Conservation (phyloP, 1,139 yeast genomes). For the Geotrichum europaeum region DNA sequence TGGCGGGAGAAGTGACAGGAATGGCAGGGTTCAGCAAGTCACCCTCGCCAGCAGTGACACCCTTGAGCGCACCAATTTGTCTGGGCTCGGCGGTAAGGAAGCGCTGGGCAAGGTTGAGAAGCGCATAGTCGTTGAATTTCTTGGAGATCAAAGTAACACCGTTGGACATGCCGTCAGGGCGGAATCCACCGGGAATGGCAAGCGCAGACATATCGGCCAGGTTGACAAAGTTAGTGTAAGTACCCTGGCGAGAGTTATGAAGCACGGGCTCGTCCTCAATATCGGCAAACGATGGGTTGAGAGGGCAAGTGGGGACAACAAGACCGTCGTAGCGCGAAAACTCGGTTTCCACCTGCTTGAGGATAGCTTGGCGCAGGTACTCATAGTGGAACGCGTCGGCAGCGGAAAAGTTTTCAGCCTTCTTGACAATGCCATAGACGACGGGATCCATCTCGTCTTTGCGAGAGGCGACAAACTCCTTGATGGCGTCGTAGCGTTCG, state of each 20-base stretch:
- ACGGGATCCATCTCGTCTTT: conserved; percentile 75
- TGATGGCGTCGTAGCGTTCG: conserved; percentile 81
- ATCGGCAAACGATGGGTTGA: conserved; percentile 73
- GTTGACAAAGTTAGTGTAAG: conserved; percentile 94
- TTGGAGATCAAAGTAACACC: conserved; percentile 81
- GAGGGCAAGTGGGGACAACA: conserved; percentile 89
- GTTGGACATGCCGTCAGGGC: conserved; percentile 77
- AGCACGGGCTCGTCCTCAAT: conserved; percentile 72
- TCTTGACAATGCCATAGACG: conserved; percentile 65
- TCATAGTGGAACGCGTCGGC: conserved; percentile 79
- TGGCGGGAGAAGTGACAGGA: conserved; percentile 37
- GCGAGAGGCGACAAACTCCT: conserved; percentile 63
- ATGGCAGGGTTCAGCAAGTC: conserved; percentile 39
- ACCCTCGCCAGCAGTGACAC: conserved; percentile 29
- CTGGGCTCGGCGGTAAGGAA: conserved; percentile 50
- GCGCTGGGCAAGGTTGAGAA: conserved; percentile 72
- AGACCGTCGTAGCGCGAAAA: conserved; percentile 63
- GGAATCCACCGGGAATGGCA: conserved; percentile 85
- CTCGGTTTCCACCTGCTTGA: conserved; percentile 54
- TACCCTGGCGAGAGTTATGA: conserved; percentile 85
- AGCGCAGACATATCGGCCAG: conserved; percentile 89
- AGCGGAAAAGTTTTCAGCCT: conserved; percentile 74
- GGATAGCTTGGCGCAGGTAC: conserved; percentile 70
- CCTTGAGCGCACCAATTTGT: conserved; percentile 41
- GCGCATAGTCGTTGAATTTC: conserved; percentile 82